Base-by-base conservation (phyloP, 257 asterid genomes). In the Mitragyna speciosa region DNA sequence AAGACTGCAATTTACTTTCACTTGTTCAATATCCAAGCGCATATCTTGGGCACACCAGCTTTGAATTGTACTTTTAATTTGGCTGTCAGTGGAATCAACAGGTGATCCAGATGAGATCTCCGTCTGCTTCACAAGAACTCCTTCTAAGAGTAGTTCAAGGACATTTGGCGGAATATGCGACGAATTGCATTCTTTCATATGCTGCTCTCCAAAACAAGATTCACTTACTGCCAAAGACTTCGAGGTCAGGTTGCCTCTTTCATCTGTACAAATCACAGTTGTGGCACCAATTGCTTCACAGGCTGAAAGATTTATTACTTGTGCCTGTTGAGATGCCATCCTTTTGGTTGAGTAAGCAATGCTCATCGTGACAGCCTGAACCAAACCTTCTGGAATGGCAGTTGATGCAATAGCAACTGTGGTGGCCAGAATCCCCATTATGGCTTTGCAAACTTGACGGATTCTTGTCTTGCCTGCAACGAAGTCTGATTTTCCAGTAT, bases 251-350 rank as follows among this genome's bases (percentile, higher is more conserved):
- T 89, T 83, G 1, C 97, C 94, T 2, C 82, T 89, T 80, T 89
- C 91, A 77, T 89, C 90, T 10, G 91, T 90, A 81, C 97, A 91
- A 47, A 93, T 89, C 22, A 91, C 94, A 0, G 97, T 89, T 8
- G 93, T 89, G 0, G 93, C 87, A 9, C 95, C 95, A 85, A 91
- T 89, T 0, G 89, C 87, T 71, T 93, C 97, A 58, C 87, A 89
- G 9, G 93, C 93, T 0, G 93, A 86, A 52, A 90, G 94, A 75
- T 88, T 93, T 72, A 94, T 85, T 70, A 93, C 96, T 85, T 87
- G 86, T 1, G 93, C 97, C 20, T 87, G 87, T 76, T 90, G 89
- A 3, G 73, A 87, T 78, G 84, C 84, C 95, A 91, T 90, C n/a
- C 86, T 82, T 69, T 89, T 87, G 83, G 87, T 87, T 12, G 95